Percentiles rank a stretch among this genome's conserved stretches.
These are phyloP conservation scores for Paracoccidioides brasiliensis DNA, from an alignment of 2,329 filamentous ascomycete species.

Conservation along the genomic window DNA sequence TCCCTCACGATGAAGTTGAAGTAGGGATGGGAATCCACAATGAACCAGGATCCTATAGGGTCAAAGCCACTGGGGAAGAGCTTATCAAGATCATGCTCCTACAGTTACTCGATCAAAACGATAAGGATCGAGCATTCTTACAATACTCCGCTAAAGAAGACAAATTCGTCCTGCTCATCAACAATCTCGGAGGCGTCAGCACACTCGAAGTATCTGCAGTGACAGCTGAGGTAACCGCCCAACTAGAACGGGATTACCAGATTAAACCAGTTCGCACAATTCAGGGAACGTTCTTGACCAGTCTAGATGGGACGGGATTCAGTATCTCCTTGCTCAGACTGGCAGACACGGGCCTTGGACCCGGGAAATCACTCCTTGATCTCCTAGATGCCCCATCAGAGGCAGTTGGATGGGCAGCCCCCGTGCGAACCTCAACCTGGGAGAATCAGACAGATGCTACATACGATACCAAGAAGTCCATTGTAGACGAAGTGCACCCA, in stretches of 20 bases:
- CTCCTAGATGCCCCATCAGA: conserved; percentile 56
- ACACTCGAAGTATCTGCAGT: conserved; percentile 54
- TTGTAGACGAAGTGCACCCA: conserved; percentile 34
- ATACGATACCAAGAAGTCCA: conserved; percentile 29
- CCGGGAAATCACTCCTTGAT: conserved; percentile 45
- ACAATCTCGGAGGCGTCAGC: conserved; percentile 58
- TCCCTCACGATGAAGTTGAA: conserved; percentile 45
- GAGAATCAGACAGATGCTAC: conserved; percentile 33
- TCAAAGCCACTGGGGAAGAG: conserved; percentile 36
- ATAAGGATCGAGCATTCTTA: conserved; percentile 52
- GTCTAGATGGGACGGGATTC: conserved; percentile 58
- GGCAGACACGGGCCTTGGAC: conserved; percentile 43
- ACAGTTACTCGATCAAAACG: conserved; percentile 49
- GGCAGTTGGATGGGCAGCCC: conserved; percentile 53
- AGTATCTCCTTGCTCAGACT: conserved; percentile 54
- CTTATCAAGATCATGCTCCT: conserved; percentile 50
- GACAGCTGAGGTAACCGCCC: conserved; percentile 50
- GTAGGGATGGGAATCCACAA: conserved; percentile 66
- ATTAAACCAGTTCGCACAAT: conserved; percentile 51
- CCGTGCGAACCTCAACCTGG: conserved; percentile 48
- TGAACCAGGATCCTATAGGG: conserved; percentile 43
- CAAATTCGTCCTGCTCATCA: conserved; percentile 51
- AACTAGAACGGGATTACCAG: conserved; percentile 44
- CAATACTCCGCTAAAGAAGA: conserved; percentile 41
- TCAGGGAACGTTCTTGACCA: conserved; percentile 58